Evolutionary conservation across 1,139 yeast genomes (phyloP).

Genomic region (Yamadazyma jaroonii): DNA sequence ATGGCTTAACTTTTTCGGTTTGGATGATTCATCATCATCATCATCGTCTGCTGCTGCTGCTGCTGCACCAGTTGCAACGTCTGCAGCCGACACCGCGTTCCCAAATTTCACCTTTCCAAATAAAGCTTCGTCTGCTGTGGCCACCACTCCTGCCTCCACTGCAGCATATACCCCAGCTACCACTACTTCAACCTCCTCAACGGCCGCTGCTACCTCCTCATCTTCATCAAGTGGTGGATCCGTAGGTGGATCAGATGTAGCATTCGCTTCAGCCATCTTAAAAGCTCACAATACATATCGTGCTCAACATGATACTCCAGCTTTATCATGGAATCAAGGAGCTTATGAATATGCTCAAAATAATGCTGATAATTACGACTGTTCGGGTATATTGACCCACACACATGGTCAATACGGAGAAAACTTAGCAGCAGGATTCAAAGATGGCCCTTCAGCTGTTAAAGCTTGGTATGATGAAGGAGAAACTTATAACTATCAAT

Average conservation of each 20-base stretch:
- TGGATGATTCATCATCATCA: slow-evolving; percentile 7
- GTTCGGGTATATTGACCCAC: slow-evolving; percentile 68
- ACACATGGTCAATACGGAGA: slow-evolving; percentile 84
- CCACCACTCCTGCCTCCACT: slow-evolving; percentile 6
- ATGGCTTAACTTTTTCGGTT: slow-evolving; percentile 11
- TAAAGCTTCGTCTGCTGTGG: slow-evolving; percentile 5
- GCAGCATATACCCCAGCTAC: slow-evolving; percentile 8
- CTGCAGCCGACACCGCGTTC: slow-evolving; percentile 5
- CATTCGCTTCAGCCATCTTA: slow-evolving; percentile 17
- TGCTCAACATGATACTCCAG: slow-evolving; percentile 59
- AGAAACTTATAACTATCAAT: slow-evolving; percentile 48
- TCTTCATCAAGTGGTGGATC: slow-evolving; percentile 3
- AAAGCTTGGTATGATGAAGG: slow-evolving; percentile 86
- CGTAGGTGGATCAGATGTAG: slow-evolving; percentile 8
- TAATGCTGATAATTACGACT: slow-evolving; percentile 67
- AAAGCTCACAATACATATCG: slow-evolving; percentile 66
- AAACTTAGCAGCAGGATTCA: slow-evolving; percentile 77
- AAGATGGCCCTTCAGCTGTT: slow-evolving; percentile 54
- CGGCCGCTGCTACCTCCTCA: slow-evolving; percentile 8
- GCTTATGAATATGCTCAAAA: slow-evolving; percentile 67
- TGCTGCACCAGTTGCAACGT: slow-evolving; percentile 2
- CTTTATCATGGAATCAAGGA: slow-evolving; percentile 61
- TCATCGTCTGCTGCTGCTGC: slow-evolving; percentile 5
- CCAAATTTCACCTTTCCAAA: slow-evolving; percentile 12
- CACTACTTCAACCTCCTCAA: slow-evolving; percentile 7